These are phyloP conservation scores for Epipyxis sp. DNA, from an alignment of 108 stramenopile species.

Conservation along the genomic window DNA sequence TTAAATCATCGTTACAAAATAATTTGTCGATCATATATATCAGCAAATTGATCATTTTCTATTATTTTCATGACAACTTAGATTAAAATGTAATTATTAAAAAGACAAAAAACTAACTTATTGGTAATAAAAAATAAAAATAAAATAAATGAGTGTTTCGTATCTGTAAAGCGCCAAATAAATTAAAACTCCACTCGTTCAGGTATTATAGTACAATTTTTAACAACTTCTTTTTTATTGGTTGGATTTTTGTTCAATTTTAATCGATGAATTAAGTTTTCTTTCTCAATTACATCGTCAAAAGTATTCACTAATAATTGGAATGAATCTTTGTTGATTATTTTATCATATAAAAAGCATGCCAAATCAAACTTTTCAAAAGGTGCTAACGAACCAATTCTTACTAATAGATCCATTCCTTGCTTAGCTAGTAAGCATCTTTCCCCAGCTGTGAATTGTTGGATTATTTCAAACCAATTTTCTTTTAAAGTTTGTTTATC, in stretches of 20 bases:
- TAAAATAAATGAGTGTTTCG: too few species aligned
- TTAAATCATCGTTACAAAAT: too few species aligned
- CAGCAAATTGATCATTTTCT: too few species aligned
- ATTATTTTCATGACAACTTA: too few species aligned
- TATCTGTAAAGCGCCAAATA: too few species aligned
- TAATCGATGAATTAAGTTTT: background rate
- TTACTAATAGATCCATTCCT: background rate
- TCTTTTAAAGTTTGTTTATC: background rate
- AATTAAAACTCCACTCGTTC: too few species aligned
- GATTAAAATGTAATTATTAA: too few species aligned
- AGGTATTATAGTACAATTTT: too few species aligned
- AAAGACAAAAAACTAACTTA: too few species aligned
- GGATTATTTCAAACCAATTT: background rate
- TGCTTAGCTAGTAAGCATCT: slow-evolving; percentile 1
- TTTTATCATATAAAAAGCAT: background rate
- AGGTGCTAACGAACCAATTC: background rate
- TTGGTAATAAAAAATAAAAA: too few species aligned
- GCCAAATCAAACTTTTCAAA: slow-evolving; percentile 16
- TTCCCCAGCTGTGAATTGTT: slow-evolving; percentile 2
- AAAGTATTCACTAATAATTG: slow-evolving; percentile 16
- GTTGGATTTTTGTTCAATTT: background rate
- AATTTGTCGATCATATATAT: too few species aligned
- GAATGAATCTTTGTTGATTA: slow-evolving; percentile 3
- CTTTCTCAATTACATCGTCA: background rate
- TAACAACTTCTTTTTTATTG: background rate